phyloP scores from a whole-genome alignment of 805 yeast genomes.

The Kuraishia ogatae region DNA sequence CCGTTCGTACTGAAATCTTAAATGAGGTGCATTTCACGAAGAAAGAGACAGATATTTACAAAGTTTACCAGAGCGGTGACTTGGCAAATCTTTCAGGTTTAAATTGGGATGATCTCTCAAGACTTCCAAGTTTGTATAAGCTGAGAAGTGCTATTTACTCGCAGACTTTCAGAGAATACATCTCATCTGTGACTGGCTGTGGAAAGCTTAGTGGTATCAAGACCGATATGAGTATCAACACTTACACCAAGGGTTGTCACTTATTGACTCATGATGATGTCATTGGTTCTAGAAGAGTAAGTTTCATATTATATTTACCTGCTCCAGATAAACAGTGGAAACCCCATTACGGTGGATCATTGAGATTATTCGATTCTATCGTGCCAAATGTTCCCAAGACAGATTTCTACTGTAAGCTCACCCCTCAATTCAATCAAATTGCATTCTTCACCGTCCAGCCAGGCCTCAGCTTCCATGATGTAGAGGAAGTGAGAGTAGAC shows the following conservation, averaged over 20 bases:
- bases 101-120: slow-evolving; percentile 61
- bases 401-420: slow-evolving; percentile 59
- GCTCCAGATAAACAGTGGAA: slow-evolving; percentile 90
- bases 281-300: slow-evolving; percentile 88
- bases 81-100: slow-evolving; percentile 87
- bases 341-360: slow-evolving; percentile 87
- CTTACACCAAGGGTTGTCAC: slow-evolving; percentile 91
- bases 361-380: slow-evolving; percentile 78
- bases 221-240: slow-evolving; percentile 88
- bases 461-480: slow-evolving; percentile 95
- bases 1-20: slow-evolving; percentile 80
- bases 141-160: slow-evolving; percentile 85
- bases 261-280: slow-evolving; percentile 95
- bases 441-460: slow-evolving; percentile 96
- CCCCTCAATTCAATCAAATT: slow-evolving; percentile 93
- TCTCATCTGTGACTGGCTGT: slow-evolving; percentile 72
- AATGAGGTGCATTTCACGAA: slow-evolving; percentile 81
- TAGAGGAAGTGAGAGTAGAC: slow-evolving; percentile 91
- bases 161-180: slow-evolving; percentile 69
- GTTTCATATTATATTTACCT: slow-evolving; percentile 87
- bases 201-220: slow-evolving; percentile 87
- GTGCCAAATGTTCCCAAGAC: slow-evolving; percentile 85
- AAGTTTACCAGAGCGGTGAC: slow-evolving; percentile 84
- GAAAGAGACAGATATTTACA: slow-evolving; percentile 96
- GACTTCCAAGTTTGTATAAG: slow-evolving; percentile 68